Evolutionary conservation across 306 rosid species (phyloP).

Genomic region (Potentilla sterilis): DNA sequence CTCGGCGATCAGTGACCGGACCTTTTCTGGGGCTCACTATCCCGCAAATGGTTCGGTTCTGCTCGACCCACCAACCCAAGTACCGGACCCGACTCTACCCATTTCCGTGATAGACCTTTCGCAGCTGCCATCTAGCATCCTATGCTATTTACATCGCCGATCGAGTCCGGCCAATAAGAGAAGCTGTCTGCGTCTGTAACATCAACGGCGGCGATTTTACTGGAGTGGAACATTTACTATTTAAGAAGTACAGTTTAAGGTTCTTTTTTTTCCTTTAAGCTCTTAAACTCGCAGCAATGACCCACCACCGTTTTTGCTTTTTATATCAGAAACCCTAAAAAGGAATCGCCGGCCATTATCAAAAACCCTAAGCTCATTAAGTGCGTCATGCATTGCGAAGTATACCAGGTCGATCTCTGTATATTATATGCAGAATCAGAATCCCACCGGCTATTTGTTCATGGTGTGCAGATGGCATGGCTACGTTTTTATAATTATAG

Average conservation of each 20-base stretch:
- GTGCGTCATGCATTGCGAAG: slow-evolving; percentile 2
- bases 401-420: background rate
- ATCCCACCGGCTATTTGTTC: slow-evolving; percentile 36
- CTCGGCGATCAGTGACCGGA: background rate
- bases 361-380: background rate
- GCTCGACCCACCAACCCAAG: background rate
- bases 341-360: background rate
- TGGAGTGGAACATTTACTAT: background rate
- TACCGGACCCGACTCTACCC: background rate
- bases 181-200: background rate
- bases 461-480: slow-evolving; percentile 37
- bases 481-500: slow-evolving; percentile 2
- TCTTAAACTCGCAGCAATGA: background rate
- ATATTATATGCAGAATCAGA: slow-evolving; percentile 35
- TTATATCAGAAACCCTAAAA: background rate
- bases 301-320: background rate
- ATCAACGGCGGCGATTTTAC: background rate
- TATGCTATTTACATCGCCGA: background rate
- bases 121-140: slow-evolving; percentile 4
- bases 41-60: background rate
- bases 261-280: background rate
- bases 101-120: background rate
- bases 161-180: background rate
- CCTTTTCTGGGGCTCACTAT: slow-evolving; percentile 2
- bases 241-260: background rate